A percentile compares a stretch with the other conserved stretches of the same genome.
Evolutionary conservation across 257 asterid species (phyloP).

Genomic region (Anisodus tanguticus): DNA sequence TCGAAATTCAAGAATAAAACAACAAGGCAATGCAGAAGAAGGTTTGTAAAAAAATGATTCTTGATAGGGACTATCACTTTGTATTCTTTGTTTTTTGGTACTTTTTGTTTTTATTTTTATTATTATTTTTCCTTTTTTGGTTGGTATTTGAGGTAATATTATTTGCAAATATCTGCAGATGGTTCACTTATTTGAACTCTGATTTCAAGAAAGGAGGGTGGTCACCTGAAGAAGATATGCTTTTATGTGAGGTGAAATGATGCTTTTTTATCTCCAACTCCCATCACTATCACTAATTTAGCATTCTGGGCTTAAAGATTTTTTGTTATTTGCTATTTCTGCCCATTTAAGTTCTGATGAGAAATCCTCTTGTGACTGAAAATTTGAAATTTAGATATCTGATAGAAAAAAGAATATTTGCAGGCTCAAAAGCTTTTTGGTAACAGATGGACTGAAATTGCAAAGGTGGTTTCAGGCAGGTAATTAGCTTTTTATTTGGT

Average conservation of each 20-base stretch:
- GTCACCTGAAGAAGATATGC: conserved; percentile 99
- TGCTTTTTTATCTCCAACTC: background rate
- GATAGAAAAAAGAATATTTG: conserved; percentile 32
- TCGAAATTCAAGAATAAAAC: conserved; percentile 93
- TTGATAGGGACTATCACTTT: background rate
- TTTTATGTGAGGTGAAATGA: conserved; percentile 82
- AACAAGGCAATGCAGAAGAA: conserved; percentile 98
- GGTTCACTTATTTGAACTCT: conserved; percentile 98
- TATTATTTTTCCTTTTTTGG: conserved; percentile 30
- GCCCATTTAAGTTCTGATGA: background rate
- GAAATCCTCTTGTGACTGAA: conserved; percentile 17
- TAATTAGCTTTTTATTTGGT: conserved; percentile 42
- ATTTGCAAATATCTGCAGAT: conserved; percentile 51
- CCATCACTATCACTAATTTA: conserved; percentile 8
- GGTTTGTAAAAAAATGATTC: conserved; percentile 53
- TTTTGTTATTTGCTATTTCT: background rate
- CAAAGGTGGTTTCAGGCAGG: conserved; percentile 99
- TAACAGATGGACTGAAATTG: conserved; percentile 98
- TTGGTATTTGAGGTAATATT: conserved; percentile 27
- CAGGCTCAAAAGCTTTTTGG: conserved; percentile 99
- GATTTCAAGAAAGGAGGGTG: conserved; percentile 99
- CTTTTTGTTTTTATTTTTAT: background rate
- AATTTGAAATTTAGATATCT: background rate
- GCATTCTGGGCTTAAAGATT: background rate
- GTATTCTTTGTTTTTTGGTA: background rate